phyloP scores from a whole-genome alignment of 768 basidiomycete genomes.

The Boletus fagicola region DNA sequence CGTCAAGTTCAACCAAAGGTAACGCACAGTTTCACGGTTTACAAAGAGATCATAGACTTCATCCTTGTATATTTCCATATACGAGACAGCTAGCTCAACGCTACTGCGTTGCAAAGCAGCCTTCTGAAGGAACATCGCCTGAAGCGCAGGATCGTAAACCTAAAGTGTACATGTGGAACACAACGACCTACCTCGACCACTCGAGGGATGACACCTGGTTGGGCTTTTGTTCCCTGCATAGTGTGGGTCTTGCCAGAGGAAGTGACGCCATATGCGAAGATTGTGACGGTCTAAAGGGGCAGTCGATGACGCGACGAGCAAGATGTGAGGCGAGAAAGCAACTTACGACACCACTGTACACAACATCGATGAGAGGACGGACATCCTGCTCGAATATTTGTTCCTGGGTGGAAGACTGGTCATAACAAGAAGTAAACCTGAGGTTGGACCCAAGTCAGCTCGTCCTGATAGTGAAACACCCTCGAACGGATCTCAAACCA shows the following conservation, averaged over 20 bases:
- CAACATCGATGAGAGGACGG: conserved; percentile 72
- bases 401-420: conserved; percentile 64
- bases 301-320: neutral
- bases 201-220: conserved; percentile 86
- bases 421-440: conserved; percentile 78
- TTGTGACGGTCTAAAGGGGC: conserved; percentile 65
- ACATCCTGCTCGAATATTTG: conserved; percentile 79
- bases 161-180: neutral
- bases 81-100: conserved; percentile 58
- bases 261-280: conserved; percentile 90
- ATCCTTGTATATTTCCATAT: conserved; percentile 92
- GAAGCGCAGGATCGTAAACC: neutral
- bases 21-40: conserved; percentile 59
- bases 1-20: neutral
- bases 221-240: conserved; percentile 74
- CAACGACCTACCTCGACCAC: conserved; percentile 59
- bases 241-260: conserved; percentile 92
- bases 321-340: neutral
- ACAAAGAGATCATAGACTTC: conserved; percentile 88
- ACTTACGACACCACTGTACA: conserved; percentile 72
- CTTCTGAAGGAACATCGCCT: conserved; percentile 61
- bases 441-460: conserved; percentile 1
- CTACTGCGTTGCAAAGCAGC: conserved; percentile 38
- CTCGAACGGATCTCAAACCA: conserved; percentile 2
- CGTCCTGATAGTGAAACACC: neutral